Conservation (phyloP, 2,329 filamentous ascomycete species). For the Arthrinium puccinioides region DNA sequence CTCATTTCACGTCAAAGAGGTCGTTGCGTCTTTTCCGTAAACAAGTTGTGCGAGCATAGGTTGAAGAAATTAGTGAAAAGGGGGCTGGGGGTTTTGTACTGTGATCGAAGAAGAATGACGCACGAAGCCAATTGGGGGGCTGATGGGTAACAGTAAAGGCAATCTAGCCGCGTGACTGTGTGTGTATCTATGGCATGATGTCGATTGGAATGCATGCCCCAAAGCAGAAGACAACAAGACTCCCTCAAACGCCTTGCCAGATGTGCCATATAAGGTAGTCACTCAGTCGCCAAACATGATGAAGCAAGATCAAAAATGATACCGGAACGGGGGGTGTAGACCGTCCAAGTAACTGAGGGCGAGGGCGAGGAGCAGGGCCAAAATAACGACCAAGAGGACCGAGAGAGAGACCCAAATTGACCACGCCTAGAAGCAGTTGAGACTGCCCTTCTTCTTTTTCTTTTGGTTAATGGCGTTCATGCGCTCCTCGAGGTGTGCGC, state of each 20-base stretch:
- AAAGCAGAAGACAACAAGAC: background rate
- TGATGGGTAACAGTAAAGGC: background rate
- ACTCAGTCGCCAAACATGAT: background rate
- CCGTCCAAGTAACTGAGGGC: background rate
- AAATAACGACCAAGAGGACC: constrained; percentile 7
- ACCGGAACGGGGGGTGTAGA: background rate
- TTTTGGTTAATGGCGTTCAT: constrained; percentile 90
- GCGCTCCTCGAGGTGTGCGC: constrained; percentile 83
- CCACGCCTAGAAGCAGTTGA: constrained; percentile 85
- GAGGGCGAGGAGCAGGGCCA: constrained; percentile 1
- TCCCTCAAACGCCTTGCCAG: background rate
- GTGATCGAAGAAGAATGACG: background rate
- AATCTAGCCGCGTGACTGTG: constrained; percentile 1
- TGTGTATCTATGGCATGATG: background rate
- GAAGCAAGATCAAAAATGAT: background rate
- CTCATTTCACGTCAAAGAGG: constrained; percentile 2
- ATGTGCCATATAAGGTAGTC: too few relatives aligned
- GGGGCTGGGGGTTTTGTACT: background rate
- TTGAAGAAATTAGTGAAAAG: too few relatives aligned
- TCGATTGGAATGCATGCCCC: background rate
- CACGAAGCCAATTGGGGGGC: background rate
- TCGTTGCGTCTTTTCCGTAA: background rate
- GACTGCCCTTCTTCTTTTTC: constrained; percentile 90
- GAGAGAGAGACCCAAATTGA: constrained; percentile 12
- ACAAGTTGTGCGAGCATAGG: too few relatives aligned